A percentile compares a stretch with the other conserved stretches of the same genome.
These are phyloP conservation scores for Thalia dealbata DNA, from an alignment of 176 grass and related monocot genomes.

Conservation along the genomic window DNA sequence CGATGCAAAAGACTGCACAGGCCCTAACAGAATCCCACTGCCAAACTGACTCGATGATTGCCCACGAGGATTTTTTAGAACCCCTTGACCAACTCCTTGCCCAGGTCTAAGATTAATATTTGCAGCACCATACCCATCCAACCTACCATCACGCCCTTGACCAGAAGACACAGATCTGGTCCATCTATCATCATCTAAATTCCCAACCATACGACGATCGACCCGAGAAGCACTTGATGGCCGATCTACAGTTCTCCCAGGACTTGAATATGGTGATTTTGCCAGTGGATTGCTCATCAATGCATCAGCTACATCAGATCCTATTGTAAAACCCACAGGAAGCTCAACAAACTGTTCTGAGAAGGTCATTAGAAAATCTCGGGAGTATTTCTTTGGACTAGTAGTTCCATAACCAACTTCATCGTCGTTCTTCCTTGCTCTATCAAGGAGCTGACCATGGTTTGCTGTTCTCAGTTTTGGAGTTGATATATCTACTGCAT, in stretches of 20 bases:
- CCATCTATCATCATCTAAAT: conserved; percentile 69
- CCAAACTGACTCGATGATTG: conserved; percentile 26
- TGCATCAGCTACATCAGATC: conserved; percentile 23
- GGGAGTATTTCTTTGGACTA: conserved; percentile 56
- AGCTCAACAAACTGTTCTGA: conserved; percentile 36
- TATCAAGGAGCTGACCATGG: conserved; percentile 17
- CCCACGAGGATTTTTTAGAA: conserved; percentile 54
- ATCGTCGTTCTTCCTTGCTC: conserved; percentile 11
- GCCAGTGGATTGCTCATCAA: conserved; percentile 39
- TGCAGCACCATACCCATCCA: conserved; percentile 39
- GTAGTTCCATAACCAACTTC: conserved; percentile 33
- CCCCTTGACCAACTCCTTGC: conserved; percentile 49
- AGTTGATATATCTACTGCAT: conserved; percentile 77
- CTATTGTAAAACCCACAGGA: conserved; percentile 57
- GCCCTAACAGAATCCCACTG: conserved; percentile 50
- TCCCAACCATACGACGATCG: conserved; percentile 30
- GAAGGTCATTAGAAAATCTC: conserved; percentile 84
- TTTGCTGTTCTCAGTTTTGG: conserved; percentile 44
- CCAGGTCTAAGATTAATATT: conserved; percentile 38
- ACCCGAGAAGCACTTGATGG: conserved; percentile 36
- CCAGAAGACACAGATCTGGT: conserved; percentile 33
- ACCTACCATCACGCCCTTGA: conserved; percentile 35
- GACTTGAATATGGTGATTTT: conserved; percentile 46
- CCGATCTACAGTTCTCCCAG: conserved; percentile 51
- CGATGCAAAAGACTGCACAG: conserved; percentile 22